Base-by-base conservation (phyloP, 2,329 filamentous ascomycete genomes). In the Bipolaris victoriae region DNA sequence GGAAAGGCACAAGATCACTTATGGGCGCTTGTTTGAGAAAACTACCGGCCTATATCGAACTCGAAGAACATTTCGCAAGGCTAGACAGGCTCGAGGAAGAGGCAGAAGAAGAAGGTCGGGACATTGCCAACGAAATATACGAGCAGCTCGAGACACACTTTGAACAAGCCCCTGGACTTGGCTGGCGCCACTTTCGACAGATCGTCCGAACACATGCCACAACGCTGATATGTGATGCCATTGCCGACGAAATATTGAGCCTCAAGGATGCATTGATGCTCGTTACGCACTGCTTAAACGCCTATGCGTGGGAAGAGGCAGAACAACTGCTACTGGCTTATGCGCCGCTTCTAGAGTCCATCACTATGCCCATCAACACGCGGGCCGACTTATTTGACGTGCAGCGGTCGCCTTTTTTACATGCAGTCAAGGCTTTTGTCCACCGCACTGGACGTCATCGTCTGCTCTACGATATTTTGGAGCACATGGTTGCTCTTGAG, bases 151-250 rank as follows among this genome's bases (percentile, higher is more conserved):
- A 80, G 51, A 58, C 65, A 10, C 61, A 61, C 3, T 73, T 78
- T 49, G 76, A 76, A 46, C 68, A 72, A 26, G 54, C 61, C 3
- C 49, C 59, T 13, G 73, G 71, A 13, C 63, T 70, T 24, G 77
- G 75, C 18, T 80, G 78, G 77, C 63, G 69, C 5, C 69, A 70
- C 1, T 71, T 81, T 48, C 75, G 75, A 26, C 71, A 78, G 22
- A 71, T 79, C 1, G 76, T 79, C 4, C 66, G 78, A 26, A 75
- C 78, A 20, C 78, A 80, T 66, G 77, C 70, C 1, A 69, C 79
- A 1, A 66, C 71, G 9, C 53, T 78, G 10, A 24, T 81, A 5
- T 70, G 70, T 41, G 66, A 72, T 49, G 77, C 78, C 7, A 66
- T 80, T 45, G 55, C 60, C 7, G 73, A 78, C 16, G 61, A 63